These are phyloP conservation scores for Vitis hybrid DNA, from an alignment of 177 flowering plant species.

Conservation along the genomic window DNA sequence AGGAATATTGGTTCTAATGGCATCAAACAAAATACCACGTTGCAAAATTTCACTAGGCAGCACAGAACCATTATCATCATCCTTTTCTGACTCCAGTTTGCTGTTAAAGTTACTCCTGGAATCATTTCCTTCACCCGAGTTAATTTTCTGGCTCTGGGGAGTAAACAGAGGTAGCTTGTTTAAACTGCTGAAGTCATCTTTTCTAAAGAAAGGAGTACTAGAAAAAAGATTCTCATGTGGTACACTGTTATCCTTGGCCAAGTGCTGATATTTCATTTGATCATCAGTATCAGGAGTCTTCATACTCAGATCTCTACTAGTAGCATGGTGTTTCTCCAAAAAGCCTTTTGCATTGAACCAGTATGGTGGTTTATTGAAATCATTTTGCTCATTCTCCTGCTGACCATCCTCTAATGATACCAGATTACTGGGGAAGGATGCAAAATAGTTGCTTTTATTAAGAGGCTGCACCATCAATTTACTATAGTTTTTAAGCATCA, in stretches of 20 bases:
- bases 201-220: too few species aligned
- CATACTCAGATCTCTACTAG: background rate
- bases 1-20: too few species aligned
- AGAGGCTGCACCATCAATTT: conserved; percentile 27
- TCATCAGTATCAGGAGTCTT: background rate
- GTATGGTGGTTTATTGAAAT: background rate
- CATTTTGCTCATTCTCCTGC: conserved; percentile 21
- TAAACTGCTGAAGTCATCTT: too few species aligned
- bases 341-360: background rate
- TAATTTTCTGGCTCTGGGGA: too few species aligned
- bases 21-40: too few species aligned
- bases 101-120: too few species aligned
- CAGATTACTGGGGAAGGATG: conserved; percentile 18
- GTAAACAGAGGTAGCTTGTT: too few species aligned
- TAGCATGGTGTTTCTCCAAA: conserved; percentile 10
- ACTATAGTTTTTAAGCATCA: conserved; percentile 23
- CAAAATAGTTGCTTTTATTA: conserved; percentile 12
- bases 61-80: conserved; percentile 36
- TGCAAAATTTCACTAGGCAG: background rate
- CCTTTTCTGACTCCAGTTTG: conserved; percentile 15
- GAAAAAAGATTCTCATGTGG: too few species aligned
- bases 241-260: too few species aligned
- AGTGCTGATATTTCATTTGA: conserved; percentile 14
- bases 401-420: conserved; percentile 24
- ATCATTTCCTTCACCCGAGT: too few species aligned